Base-by-base conservation (phyloP, 2,329 filamentous ascomycete genomes). In the Fonsecaea pugnacius region DNA sequence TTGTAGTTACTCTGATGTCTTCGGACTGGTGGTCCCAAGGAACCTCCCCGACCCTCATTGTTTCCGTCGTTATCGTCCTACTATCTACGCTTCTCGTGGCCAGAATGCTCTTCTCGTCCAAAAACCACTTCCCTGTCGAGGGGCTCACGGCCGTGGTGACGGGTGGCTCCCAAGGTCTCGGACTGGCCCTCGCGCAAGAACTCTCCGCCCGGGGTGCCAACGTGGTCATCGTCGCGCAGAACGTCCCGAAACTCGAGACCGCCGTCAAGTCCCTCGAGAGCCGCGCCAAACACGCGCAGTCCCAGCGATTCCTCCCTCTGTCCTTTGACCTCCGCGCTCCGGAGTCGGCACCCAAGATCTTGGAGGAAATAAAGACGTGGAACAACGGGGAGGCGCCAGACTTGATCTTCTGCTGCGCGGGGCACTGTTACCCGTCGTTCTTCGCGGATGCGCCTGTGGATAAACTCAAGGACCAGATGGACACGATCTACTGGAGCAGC, bases 121-220 rank as follows among this genome's bases (percentile, higher is more conserved):
- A 85, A 70, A 92, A 96, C 75, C 85, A 92, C 67, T 92, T 98
- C 80, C 86, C 88, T 57, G 91, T 97, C 10, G 87, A 92, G 72
- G 92, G 92, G 9, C 71, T 96, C 92, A 96, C 93, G 1, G 84
- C 96, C 58, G 82, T 98, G 61, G 82, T 99, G 58, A 99, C 95
- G 0, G 95, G 95, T 53, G 92, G 89, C 35, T 97, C 95, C 0
- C 91, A 97, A 74, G 95, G 95, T 63, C 91, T 97, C 89, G 95
- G 95, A 65, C 87, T 88, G 70, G 87, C 87, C 58, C 86, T 89
- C 21, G 92, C 89, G 4, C 83, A 86, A 58, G 84, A 92, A 70
- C 86, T 99, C 51, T 85, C 94, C 2, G 81, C 85, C 56, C 93
- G 92, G 76, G 95, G 95, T 53, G 94, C 95, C 65, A 91, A 92